These are phyloP conservation scores for Artemisia annua DNA, from an alignment of 129 eudicot genomes.

Conservation along the genomic window DNA sequence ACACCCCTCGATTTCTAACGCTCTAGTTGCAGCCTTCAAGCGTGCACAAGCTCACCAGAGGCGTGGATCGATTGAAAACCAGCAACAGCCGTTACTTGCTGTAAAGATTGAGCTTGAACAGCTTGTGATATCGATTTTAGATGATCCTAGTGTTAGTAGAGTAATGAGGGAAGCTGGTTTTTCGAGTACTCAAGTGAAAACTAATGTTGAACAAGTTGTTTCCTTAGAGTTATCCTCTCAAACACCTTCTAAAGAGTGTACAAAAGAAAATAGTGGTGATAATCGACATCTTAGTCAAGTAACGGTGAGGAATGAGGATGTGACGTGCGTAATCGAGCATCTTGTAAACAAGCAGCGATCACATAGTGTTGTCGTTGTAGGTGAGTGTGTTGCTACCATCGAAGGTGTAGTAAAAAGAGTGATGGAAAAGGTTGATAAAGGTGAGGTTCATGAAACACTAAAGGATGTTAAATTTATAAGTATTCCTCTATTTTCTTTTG, in stretches of 20 bases:
- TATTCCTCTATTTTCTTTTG: conserved; percentile 57
- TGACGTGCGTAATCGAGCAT: conserved; percentile 50
- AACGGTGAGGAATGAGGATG: conserved; percentile 45
- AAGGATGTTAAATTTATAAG: conserved; percentile 58
- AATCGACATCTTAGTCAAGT: conserved; percentile 22
- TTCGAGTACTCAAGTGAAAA: conserved; percentile 83
- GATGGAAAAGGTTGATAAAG: conserved; percentile 59
- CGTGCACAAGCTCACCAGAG: conserved; percentile 95
- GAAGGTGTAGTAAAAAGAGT: conserved; percentile 60
- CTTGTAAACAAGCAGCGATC: conserved; percentile 37
- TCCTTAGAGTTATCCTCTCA: conserved; percentile 51
- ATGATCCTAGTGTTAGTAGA: conserved; percentile 90
- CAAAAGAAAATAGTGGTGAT: background rate
- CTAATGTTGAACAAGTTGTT: conserved; percentile 69
- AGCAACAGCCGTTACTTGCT: conserved; percentile 73
- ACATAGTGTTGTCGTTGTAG: conserved; percentile 57
- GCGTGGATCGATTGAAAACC: conserved; percentile 79
- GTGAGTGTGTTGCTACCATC: conserved; percentile 58
- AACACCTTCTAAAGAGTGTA: conserved; percentile 25
- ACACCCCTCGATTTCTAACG: conserved; percentile 81
- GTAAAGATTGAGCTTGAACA: conserved; percentile 85
- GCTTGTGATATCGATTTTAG: conserved; percentile 77
- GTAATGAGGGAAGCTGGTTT: conserved; percentile 96
- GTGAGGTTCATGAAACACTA: conserved; percentile 55
- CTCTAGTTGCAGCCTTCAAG: conserved; percentile 86